These are phyloP conservation scores for Allium sativum DNA, from an alignment of 106 monocot species.

Conservation along the genomic window DNA sequence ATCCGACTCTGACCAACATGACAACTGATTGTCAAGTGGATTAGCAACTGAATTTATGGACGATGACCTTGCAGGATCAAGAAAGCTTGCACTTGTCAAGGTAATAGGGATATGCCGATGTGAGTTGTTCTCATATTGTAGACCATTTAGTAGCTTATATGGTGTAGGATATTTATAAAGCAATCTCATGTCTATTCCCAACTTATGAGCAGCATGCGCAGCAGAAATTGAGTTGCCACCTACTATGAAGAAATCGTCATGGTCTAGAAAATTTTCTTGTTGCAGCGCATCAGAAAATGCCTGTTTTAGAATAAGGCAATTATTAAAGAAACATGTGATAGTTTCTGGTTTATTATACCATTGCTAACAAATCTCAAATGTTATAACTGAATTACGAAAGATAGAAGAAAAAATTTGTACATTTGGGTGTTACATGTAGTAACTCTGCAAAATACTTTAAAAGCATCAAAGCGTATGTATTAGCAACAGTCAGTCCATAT, in stretches of 20 bases:
- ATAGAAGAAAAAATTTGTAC: no score
- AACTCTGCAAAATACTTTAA: no score
- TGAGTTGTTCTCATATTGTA: slow-evolving; percentile 13
- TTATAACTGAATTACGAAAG: no score
- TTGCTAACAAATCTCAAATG: no score
- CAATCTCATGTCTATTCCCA: slow-evolving; percentile 82
- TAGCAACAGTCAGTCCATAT: no score
- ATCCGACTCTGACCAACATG: slow-evolving; percentile 4
- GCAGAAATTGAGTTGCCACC: slow-evolving; percentile 92
- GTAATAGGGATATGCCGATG: background rate
- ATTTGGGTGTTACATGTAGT: no score
- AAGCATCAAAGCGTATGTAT: no score
- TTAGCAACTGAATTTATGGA: background rate
- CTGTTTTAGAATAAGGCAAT: slow-evolving; percentile 15
- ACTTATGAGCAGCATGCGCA: slow-evolving; percentile 70
- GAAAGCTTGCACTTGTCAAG: slow-evolving; percentile 27
- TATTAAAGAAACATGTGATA: background rate
- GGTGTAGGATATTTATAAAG: slow-evolving; percentile 66
- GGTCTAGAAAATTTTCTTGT: slow-evolving; percentile 42
- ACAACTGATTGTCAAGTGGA: background rate
- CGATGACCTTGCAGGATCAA: background rate
- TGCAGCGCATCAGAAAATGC: slow-evolving; percentile 53
- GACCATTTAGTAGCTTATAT: slow-evolving; percentile 39
- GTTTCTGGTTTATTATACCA: no score
- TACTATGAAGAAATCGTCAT: slow-evolving; percentile 74